phyloP scores from a whole-genome alignment of 1,284 basidiomycete species.

The Irpex sp. region DNA sequence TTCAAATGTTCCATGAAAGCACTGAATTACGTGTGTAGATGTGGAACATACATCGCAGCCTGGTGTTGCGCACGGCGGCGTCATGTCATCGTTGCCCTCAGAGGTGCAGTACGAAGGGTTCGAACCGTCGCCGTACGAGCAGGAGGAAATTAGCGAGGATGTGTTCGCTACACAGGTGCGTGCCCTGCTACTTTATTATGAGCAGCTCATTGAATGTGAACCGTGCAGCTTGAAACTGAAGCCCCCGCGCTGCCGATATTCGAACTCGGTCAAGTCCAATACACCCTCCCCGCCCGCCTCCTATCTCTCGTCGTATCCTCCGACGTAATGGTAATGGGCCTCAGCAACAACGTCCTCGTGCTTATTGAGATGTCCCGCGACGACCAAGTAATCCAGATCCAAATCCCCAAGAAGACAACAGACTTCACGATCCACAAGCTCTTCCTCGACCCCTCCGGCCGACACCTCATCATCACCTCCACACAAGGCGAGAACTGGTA shows the following conservation, averaged over 20 bases:
- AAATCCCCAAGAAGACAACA: conserved; percentile 65
- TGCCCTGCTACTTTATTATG: neutral
- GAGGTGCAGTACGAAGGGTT: conserved; percentile 83
- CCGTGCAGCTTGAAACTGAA: conserved; percentile 14
- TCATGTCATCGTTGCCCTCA: conserved; percentile 38
- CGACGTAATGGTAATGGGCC: conserved; percentile 82
- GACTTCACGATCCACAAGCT: conserved; percentile 75
- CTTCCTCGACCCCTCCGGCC: conserved; percentile 89
- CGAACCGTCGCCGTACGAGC: conserved; percentile 63
- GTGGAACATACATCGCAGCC: conserved; percentile 73
- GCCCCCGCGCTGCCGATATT: conserved; percentile 57
- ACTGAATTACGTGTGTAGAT: conserved; percentile 42
- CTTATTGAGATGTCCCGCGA: conserved; percentile 83
- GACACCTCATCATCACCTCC: conserved; percentile 86
- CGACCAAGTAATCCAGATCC: conserved; percentile 77
- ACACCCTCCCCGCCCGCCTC: conserved; percentile 79
- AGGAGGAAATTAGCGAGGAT: conserved; percentile 43
- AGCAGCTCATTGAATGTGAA: neutral
- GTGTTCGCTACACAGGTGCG: conserved; percentile 36
- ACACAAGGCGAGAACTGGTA: conserved; percentile 94
- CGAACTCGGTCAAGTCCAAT: conserved; percentile 85
- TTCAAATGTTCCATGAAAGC: neutral
- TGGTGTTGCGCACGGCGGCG: conserved; percentile 31
- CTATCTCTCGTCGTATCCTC: conserved; percentile 79
- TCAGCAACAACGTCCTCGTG: conserved; percentile 74